A percentile compares a stretch with the other conserved stretches of the same genome.
These are phyloP conservation scores for Trichophyton schoenleinii DNA, from an alignment of 2,329 filamentous ascomycete species.

Conservation along the genomic window DNA sequence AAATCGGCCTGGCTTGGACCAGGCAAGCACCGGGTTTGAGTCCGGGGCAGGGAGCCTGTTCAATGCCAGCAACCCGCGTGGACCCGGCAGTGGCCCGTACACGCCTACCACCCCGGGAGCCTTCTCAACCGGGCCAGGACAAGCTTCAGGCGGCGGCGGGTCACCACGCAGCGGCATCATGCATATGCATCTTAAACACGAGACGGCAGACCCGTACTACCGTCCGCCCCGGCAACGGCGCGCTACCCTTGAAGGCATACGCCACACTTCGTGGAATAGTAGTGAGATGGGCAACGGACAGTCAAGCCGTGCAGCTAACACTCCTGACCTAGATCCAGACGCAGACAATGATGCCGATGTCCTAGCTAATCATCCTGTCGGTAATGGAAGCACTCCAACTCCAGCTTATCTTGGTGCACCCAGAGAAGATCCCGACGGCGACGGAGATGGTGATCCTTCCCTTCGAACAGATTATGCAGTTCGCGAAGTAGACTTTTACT, in stretches of 20 bases:
- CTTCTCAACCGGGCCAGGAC: conserved; percentile 50
- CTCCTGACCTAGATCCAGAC: conserved; percentile 19
- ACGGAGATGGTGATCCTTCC: conserved; percentile 32
- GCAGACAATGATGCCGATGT: conserved; percentile 14
- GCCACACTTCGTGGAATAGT: conserved; percentile 35
- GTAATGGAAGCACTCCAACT: conserved; percentile 35
- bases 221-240: conserved; percentile 64
- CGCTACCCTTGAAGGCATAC: conserved; percentile 46
- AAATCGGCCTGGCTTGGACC: neutral
- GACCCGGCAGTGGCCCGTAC: conserved; percentile 49
- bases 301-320: conserved; percentile 24
- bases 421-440: conserved; percentile 44
- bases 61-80: conserved; percentile 39
- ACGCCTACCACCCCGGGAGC: conserved; percentile 62
- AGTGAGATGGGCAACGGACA: conserved; percentile 35
- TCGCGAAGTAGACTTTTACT: conserved; percentile 93
- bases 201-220: conserved; percentile 68
- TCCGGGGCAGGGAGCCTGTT: conserved; percentile 32
- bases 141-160: conserved; percentile 32
- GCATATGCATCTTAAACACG: conserved; percentile 32
- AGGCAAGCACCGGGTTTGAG: conserved; percentile 32
- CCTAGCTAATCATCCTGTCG: conserved; percentile 30
- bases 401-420: conserved; percentile 42
- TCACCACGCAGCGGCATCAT: conserved; percentile 29
- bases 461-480: conserved; percentile 71